Evolutionary conservation across 176 grass and related monocot genomes (phyloP), one percentile per base, ranked within the genome.

Genomic region (Oryza glumipatula): DNA sequence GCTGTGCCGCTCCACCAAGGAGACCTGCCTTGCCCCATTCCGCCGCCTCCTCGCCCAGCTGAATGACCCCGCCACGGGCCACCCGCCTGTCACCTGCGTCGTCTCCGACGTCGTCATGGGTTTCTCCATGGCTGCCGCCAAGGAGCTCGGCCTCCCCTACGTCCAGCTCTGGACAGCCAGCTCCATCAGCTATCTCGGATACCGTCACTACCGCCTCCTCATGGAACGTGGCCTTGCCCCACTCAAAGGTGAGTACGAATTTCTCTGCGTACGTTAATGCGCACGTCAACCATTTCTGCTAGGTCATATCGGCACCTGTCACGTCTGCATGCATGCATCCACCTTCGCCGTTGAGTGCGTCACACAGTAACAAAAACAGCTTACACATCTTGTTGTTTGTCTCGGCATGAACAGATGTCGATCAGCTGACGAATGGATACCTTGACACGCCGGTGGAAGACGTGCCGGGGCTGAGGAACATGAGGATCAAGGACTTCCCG

Each of bases 131-230:
- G 83, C 80, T 49, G 82, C 83, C 12, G 91, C 84, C 9, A 72
- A 84, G 51, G 90, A 93, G 81, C 75, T 94, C 67, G 86, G 86
- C 17, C 11, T 98, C 46, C 88, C 89, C 11, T 86, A 82, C n/a
- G 74, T 95, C 24, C 84, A 93, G 60, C 90, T 98, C 43, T 98
- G 95, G 92, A 90, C 95, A 6, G 81, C 87, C 26, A 98, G 95
- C 47, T 41, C 92, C 61, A 89, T 89, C 24, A 94, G 90, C 66
- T 98, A 90, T 76, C 86, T 94, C 61, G 84, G 87, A 12, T 93
- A 86, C 74, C 82, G 80, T 7, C 79, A 91, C 90, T 94, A 79
- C 46, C 64, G 70, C 24, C 84, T 90, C 28, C 89, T 98, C 49
- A 77, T 82, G 7, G 5, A 28, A 13, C 92, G 88, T 32, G 92